Evolutionary conservation across 1,139 yeast genomes (phyloP).

Genomic region (Kodamaea ohmeri): DNA sequence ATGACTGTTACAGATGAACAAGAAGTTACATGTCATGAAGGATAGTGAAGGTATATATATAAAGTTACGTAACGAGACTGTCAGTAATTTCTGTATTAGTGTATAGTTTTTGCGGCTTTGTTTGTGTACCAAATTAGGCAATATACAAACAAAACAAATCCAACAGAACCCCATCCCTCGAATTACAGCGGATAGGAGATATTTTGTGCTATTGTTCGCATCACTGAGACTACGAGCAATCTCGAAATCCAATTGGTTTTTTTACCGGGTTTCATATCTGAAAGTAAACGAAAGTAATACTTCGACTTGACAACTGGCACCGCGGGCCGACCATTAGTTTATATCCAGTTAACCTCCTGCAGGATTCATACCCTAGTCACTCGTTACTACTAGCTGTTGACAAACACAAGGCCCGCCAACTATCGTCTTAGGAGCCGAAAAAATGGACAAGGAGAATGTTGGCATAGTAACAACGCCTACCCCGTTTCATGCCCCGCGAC

Average conservation of each 20-base stretch:
- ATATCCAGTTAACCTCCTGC: too few relatives aligned
- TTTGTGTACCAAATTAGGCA: constrained; percentile 1
- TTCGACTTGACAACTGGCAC: not conserved
- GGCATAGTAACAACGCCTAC: constrained; percentile 6
- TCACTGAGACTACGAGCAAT: not conserved
- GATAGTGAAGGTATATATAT: too few relatives aligned
- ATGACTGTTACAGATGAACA: too few relatives aligned
- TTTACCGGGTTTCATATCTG: not conserved
- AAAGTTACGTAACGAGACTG: too few relatives aligned
- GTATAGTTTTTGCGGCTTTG: not conserved
- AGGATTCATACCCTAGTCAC: not conserved
- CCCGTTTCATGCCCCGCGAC: constrained; percentile 5
- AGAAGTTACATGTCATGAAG: too few relatives aligned
- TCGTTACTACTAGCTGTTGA: not conserved
- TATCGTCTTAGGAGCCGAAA: not conserved
- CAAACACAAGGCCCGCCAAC: not conserved
- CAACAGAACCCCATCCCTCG: constrained; percentile 5
- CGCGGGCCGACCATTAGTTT: not conserved
- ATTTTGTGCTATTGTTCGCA: constrained; percentile 3
- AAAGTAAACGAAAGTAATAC: constrained; percentile 1
- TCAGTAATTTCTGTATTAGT: not conserved
- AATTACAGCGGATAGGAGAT: not conserved
- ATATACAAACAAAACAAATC: constrained; percentile 2
- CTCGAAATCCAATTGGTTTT: not conserved
- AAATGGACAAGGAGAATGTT: constrained; percentile 11